These are phyloP conservation scores for Mycena rosella DNA, from an alignment of 768 basidiomycete species.

Conservation along the genomic window DNA sequence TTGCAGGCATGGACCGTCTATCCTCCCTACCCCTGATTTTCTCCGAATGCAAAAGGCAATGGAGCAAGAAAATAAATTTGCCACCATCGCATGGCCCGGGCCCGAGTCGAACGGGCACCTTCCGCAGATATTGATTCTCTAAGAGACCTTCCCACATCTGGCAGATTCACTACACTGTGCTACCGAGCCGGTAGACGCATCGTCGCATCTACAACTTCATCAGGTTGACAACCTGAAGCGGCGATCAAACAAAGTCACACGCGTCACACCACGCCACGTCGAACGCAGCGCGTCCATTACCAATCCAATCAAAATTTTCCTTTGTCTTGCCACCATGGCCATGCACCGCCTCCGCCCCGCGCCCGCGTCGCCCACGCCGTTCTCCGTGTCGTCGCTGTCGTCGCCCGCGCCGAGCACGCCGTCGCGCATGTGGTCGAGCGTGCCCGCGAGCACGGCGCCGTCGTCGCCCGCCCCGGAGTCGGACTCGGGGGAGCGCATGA, in stretches of 20 bases:
- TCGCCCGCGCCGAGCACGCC: slow-evolving; percentile 9
- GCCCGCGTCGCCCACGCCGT: neutral
- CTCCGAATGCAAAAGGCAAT: too few species aligned
- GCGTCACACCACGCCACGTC: neutral
- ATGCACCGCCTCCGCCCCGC: neutral
- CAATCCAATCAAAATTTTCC: neutral
- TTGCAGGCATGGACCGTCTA: neutral
- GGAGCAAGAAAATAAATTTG: too few species aligned
- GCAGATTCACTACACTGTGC: too few species aligned
- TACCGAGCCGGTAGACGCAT: neutral
- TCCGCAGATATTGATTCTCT: too few species aligned
- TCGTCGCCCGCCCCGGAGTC: slow-evolving; percentile 28
- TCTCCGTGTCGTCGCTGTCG: neutral
- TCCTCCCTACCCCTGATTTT: neutral
- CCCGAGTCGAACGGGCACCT: too few species aligned
- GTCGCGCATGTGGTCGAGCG: slow-evolving; percentile 26
- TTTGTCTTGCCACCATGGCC: neutral
- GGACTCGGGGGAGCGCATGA: neutral
- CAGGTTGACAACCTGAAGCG: too few species aligned
- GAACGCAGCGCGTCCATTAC: neutral
- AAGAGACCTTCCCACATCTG: too few species aligned
- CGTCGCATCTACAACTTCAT: too few species aligned
- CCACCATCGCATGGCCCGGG: too few species aligned
- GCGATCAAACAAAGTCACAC: neutral
- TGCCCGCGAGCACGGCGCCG: slow-evolving; percentile 34